These are phyloP conservation scores for Wickerhamomyces sp. DNA, from an alignment of 1,139 yeast species.

Conservation along the genomic window DNA sequence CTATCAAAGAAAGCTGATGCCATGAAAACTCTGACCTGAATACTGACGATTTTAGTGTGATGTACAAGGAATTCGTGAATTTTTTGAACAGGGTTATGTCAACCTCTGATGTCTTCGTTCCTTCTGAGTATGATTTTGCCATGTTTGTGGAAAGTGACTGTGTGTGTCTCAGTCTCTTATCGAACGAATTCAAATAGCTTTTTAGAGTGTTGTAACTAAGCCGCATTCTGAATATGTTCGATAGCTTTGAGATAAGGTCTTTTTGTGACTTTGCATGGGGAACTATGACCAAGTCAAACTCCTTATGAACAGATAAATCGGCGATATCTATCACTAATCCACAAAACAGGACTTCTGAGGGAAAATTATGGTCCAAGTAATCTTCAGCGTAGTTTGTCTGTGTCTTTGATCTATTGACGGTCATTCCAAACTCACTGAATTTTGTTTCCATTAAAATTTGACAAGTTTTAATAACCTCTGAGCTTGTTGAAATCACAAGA, in stretches of 20 bases:
- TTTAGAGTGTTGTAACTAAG: slow-evolving; percentile 23
- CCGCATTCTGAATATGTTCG: slow-evolving; percentile 20
- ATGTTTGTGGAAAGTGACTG: slow-evolving; percentile 12
- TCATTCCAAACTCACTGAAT: slow-evolving; percentile 54
- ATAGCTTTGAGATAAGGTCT: slow-evolving; percentile 15
- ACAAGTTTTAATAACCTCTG: slow-evolving; percentile 23
- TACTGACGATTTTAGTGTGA: not conserved
- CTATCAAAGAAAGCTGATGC: not conserved
- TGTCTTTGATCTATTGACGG: slow-evolving; percentile 54
- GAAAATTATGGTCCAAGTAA: slow-evolving; percentile 7
- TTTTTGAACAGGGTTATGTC: too few relatives aligned
- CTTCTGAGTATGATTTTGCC: slow-evolving; percentile 11
- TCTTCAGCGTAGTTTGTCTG: slow-evolving; percentile 21
- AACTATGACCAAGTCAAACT: slow-evolving; percentile 8
- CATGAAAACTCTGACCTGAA: not conserved
- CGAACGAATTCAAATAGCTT: slow-evolving; percentile 14
- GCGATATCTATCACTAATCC: slow-evolving; percentile 23
- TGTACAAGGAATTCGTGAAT: not conserved
- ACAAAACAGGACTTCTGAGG: slow-evolving; percentile 17
- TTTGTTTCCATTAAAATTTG: slow-evolving; percentile 29
- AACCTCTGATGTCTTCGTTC: too few relatives aligned
- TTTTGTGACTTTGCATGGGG: slow-evolving; percentile 19
- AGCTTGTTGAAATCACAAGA: slow-evolving; percentile 50
- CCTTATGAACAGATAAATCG: slow-evolving; percentile 25
- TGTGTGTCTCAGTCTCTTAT: slow-evolving; percentile 19